Base-by-base conservation (phyloP, 163 green algal species). In the Chlamydomonas reinhardtii region DNA sequence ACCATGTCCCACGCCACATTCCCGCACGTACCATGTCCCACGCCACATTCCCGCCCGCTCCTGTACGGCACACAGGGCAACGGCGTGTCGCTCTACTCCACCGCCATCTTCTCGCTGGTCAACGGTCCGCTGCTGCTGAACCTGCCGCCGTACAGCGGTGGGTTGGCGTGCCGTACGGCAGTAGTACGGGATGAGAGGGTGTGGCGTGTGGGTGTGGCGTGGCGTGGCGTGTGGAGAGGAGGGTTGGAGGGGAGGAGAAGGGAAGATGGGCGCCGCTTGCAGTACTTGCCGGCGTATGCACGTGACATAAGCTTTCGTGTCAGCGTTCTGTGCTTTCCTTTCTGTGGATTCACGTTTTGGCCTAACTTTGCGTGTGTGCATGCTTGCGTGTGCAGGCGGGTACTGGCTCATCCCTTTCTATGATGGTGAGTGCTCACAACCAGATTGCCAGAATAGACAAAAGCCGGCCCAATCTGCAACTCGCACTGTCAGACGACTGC, bases 381-480 rank as follows among this genome's bases (percentile, higher is more conserved):
- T 72, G 65, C 6, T 22, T n/a, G 27, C 8, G 39, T 48, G 65
- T 31, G 34, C 71, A 76, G 71, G 71, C 9, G 71, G 71, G 39
- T 76, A 62, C 71, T 76, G 71, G 71, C 37, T 76, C 24, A 35
- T 62, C 25, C 22, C 71, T 6, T 76, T 76, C 39, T 76, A 76
- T 35, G 37, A 59, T 39, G 69, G 69, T 74, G 34, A 3, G 69
- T 54, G 29, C 17, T 48, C 39, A 48, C 39, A 14, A 48, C 39
- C 39, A 48, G n/a, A n/a, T n/a, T n/a, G n/a, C n/a, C n/a, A n/a
- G n/a, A n/a, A n/a, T n/a, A n/a, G n/a, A n/a, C n/a, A n/a, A n/a
- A n/a, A n/a, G n/a, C n/a, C n/a, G n/a, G n/a, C n/a, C n/a, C n/a
- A n/a, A n/a, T n/a, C n/a, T n/a, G n/a, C n/a, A n/a, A n/a, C n/a